Evolutionary conservation across 225 moss, liverwort and hornwort species (phyloP).

Genomic region (Physcomitrellopsis africana): DNA sequence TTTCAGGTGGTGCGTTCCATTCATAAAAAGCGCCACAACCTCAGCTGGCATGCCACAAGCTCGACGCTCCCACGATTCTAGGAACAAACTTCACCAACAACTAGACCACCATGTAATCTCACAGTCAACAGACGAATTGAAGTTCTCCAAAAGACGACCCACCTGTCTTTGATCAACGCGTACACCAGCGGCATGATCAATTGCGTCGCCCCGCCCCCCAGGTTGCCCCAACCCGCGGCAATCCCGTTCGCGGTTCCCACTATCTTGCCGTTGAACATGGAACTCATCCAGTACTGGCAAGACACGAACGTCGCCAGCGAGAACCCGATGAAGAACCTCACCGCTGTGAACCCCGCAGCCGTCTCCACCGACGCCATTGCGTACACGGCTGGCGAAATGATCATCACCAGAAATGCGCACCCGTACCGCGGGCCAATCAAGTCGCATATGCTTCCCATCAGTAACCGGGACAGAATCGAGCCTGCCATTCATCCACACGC

Average conservation of each 20-base stretch:
- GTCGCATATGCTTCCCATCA: slow-evolving; percentile 63
- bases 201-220: slow-evolving; percentile 42
- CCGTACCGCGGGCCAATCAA: slow-evolving; percentile 45
- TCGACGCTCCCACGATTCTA: too few relatives aligned
- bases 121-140: neutral
- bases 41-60: too few relatives aligned
- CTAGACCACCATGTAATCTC: too few relatives aligned
- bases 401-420: slow-evolving; percentile 8
- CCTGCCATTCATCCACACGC: slow-evolving; percentile 29
- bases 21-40: neutral
- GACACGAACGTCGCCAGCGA: slow-evolving; percentile 50
- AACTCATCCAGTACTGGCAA: slow-evolving; percentile 48
- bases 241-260: slow-evolving; percentile 61
- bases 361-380: slow-evolving; percentile 46
- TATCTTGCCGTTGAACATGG: slow-evolving; percentile 60
- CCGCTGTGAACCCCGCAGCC: slow-evolving; percentile 46
- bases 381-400: slow-evolving; percentile 51
- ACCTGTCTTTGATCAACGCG: slow-evolving; percentile 39
- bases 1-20: neutral
- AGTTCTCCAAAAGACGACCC: neutral
- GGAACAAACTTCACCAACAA: too few relatives aligned
- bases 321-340: slow-evolving; percentile 69
- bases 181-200: slow-evolving; percentile 63
- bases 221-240: slow-evolving; percentile 49
- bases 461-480: slow-evolving; percentile 52